These are phyloP conservation scores for Barnettozyma populi DNA, from an alignment of 805 yeast genomes.

Conservation along the genomic window DNA sequence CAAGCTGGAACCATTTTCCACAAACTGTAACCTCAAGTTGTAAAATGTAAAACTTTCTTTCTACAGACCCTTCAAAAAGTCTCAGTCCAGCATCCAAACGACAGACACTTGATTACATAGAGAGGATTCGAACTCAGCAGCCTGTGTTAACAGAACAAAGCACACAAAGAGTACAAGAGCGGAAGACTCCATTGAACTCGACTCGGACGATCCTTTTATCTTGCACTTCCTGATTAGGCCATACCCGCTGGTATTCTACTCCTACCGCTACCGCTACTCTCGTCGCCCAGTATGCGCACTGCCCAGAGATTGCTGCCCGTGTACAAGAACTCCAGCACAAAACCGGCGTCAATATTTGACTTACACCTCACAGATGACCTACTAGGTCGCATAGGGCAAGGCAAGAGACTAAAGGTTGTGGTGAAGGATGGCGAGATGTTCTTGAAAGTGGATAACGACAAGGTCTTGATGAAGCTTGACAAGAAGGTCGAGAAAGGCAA, in stretches of 20 bases:
- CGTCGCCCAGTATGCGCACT: constrained; percentile 4
- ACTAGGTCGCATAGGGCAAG: constrained; percentile 5
- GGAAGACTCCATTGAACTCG: too few species aligned
- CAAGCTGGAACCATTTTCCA: neutral
- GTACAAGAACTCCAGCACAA: constrained; percentile 6
- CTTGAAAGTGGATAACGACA: constrained; percentile 11
- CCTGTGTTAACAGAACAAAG: too few species aligned
- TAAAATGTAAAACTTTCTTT: too few species aligned
- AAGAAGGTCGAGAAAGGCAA: constrained; percentile 6
- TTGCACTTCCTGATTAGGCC: too few species aligned
- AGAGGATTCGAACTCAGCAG: too few species aligned
- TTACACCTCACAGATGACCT: constrained; percentile 7
- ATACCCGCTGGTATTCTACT: too few species aligned
- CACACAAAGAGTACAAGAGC: too few species aligned
- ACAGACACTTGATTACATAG: too few species aligned
- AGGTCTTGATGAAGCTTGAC: constrained; percentile 3
- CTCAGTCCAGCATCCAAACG: too few species aligned
- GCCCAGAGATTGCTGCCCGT: constrained; percentile 14
- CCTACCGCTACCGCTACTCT: neutral
- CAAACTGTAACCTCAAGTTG: neutral
- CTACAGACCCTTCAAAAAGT: too few species aligned
- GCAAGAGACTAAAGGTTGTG: constrained; percentile 17
- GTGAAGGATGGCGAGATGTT: constrained; percentile 18
- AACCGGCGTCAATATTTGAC: constrained; percentile 10
- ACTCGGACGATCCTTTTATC: too few species aligned